Percentiles rank a stretch among this genome's conserved stretches.
Conservation (phyloP, 1,139 yeast genomes). For the Taphrina confusa region DNA sequence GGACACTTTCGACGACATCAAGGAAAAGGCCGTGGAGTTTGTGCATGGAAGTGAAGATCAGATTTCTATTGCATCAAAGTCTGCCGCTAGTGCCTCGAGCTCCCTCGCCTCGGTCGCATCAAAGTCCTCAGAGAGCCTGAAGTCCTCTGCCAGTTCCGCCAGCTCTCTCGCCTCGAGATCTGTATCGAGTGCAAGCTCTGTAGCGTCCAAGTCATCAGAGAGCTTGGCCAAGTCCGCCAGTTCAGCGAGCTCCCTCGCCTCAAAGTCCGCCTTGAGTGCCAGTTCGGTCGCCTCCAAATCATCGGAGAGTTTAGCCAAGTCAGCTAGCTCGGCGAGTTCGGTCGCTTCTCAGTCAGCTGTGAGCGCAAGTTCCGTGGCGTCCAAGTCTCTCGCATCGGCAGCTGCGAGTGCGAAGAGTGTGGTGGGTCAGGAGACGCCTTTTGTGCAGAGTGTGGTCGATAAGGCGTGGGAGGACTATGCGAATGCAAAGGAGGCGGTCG, state of each 20-base stretch:
- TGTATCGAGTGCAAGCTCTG: slow-evolving; percentile 1
- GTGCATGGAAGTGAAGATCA: slow-evolving; percentile 21
- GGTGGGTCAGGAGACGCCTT: slow-evolving; percentile 1
- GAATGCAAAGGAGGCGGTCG: slow-evolving; percentile 6
- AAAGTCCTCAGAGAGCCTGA: not conserved
- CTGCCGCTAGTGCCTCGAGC: slow-evolving; percentile 30
- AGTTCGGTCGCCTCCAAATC: slow-evolving; percentile 16
- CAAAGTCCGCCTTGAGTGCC: slow-evolving; percentile 11
- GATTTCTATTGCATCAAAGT: slow-evolving; percentile 15
- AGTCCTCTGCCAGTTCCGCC: slow-evolving; percentile 6
- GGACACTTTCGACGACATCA: slow-evolving; percentile 5
- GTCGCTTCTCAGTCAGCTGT: slow-evolving; percentile 8
- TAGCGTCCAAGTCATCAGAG: slow-evolving; percentile 13
- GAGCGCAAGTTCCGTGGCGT: slow-evolving; percentile 10
- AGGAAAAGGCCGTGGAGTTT: slow-evolving; percentile 12
- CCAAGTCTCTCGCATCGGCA: not conserved
- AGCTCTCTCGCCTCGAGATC: slow-evolving; percentile 12
- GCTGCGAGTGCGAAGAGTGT: slow-evolving; percentile 2
- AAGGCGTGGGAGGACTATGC: slow-evolving; percentile 31
- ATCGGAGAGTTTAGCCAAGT: slow-evolving; percentile 1
- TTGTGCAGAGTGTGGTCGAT: slow-evolving; percentile 23
- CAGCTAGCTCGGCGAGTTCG: slow-evolving; percentile 12
- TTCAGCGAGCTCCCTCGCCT: not conserved
- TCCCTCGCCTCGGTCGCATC: slow-evolving; percentile 22
- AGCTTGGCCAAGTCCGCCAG: slow-evolving; percentile 8